A percentile compares a stretch with the other conserved stretches of the same genome.
These are phyloP conservation scores for Fraxinus nigra DNA, from an alignment of 305 asterid genomes.

Conservation along the genomic window DNA sequence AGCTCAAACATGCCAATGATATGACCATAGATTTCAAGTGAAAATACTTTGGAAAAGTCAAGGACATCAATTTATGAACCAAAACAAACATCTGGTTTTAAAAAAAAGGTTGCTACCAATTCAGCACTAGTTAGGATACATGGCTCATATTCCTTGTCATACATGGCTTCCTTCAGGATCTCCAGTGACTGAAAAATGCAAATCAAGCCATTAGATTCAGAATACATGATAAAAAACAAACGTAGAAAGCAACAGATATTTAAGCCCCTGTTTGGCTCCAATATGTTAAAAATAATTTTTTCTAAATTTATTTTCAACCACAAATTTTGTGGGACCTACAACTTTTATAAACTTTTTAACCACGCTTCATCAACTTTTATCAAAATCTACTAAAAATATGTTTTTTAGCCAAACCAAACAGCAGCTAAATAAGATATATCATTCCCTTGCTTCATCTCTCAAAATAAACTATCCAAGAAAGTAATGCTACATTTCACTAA, in stretches of 20 bases:
- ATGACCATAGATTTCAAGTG: constrained; percentile 87
- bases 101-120: constrained; percentile 23
- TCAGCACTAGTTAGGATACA: constrained; percentile 66
- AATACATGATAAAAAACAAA: constrained; percentile 19
- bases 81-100: neutral
- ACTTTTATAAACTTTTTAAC: neutral
- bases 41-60: constrained; percentile 64
- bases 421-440: neutral
- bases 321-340: neutral
- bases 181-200: constrained; percentile 68
- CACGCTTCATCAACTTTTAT: neutral
- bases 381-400: neutral
- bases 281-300: neutral
- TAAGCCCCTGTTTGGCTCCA: neutral
- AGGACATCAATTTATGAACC: constrained; percentile 39
- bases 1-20: constrained; percentile 97
- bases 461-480: neutral
- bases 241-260: constrained; percentile 12
- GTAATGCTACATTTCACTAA: neutral
- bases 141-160: constrained; percentile 70
- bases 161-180: constrained; percentile 83
- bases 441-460: neutral
- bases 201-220: constrained; percentile 28
- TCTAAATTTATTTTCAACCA: neutral
- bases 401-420: neutral